Percentiles rank a stretch among this genome's conserved stretches.
Evolutionary conservation across 148 eudicot genomes (phyloP).

Genomic region (Cornus florida): DNA sequence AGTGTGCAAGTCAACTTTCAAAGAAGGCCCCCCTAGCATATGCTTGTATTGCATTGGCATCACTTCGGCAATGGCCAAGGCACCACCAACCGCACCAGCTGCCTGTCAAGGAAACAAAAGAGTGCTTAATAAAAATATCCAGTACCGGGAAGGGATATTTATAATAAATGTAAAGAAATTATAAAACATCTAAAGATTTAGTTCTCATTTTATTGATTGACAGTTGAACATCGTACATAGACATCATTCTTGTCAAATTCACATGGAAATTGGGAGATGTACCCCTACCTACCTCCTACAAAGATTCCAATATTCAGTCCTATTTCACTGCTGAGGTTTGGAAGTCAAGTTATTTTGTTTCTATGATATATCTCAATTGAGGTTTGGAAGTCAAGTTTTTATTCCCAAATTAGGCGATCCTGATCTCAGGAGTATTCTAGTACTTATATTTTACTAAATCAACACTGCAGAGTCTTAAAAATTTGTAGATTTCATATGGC

Average conservation of each 20-base stretch:
- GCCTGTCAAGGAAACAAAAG: constrained; percentile 44
- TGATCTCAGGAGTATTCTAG: not conserved
- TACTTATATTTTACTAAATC: not conserved
- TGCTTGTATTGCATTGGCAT: constrained; percentile 79
- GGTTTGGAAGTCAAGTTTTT: not conserved
- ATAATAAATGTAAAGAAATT: too few relatives aligned
- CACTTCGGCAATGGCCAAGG: constrained; percentile 60
- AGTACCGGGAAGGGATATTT: too few relatives aligned
- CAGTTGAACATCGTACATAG: too few relatives aligned
- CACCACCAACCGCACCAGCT: constrained; percentile 85
- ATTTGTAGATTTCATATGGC: not conserved
- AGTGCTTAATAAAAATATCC: not conserved
- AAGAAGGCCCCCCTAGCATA: constrained; percentile 80
- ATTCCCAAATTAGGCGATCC: not conserved
- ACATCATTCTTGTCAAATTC: too few relatives aligned
- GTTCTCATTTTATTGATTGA: too few relatives aligned
- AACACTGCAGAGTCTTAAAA: too few relatives aligned
- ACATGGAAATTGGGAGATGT: not conserved
- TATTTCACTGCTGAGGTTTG: too few relatives aligned
- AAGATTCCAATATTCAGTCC: not conserved
- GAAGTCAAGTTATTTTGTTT: too few relatives aligned
- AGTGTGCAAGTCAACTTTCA: constrained; percentile 81
- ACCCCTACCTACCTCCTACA: not conserved
- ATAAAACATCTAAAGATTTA: not conserved
- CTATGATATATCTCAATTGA: not conserved